These are phyloP conservation scores for Lecanicillium sp. DNA, from an alignment of 2,329 filamentous ascomycete genomes.

Conservation along the genomic window DNA sequence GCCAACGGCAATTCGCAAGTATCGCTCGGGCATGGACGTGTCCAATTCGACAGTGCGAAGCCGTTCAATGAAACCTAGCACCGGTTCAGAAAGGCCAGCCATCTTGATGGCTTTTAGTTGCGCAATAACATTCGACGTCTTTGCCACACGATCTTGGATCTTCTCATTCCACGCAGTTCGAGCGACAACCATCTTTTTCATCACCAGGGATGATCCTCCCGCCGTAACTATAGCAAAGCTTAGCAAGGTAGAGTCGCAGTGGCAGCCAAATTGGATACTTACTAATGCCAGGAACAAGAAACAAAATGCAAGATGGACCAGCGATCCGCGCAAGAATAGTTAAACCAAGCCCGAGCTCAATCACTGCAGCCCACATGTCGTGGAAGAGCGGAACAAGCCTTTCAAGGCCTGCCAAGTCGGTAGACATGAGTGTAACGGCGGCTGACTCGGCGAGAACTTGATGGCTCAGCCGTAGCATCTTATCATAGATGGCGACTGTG, in stretches of 20 bases:
- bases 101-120: constrained; percentile 3
- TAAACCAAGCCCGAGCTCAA: constrained; percentile 1
- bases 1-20: neutral
- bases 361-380: neutral
- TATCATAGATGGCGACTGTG: constrained; percentile 2
- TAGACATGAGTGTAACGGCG: constrained; percentile 1
- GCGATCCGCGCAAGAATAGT: neutral
- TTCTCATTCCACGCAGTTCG: neutral
- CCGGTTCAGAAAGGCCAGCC: neutral
- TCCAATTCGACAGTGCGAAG: constrained; percentile 1
- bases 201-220: neutral
- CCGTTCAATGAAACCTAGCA: neutral
- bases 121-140: constrained; percentile 2
- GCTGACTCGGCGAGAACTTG: neutral
- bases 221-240: neutral
- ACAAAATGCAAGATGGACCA: neutral
- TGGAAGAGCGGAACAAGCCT: neutral
- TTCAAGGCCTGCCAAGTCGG: constrained; percentile 1
- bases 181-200: neutral
- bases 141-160: neutral
- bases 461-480: neutral
- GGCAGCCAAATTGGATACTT: neutral
- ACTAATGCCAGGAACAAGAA: neutral
- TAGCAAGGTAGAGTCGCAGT: neutral
- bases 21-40: neutral